Evolutionary conservation across 2,329 filamentous ascomycete species (phyloP), one percentile per base, ranked within the genome.

Genomic region (Chrysoporthe puriensis): DNA sequence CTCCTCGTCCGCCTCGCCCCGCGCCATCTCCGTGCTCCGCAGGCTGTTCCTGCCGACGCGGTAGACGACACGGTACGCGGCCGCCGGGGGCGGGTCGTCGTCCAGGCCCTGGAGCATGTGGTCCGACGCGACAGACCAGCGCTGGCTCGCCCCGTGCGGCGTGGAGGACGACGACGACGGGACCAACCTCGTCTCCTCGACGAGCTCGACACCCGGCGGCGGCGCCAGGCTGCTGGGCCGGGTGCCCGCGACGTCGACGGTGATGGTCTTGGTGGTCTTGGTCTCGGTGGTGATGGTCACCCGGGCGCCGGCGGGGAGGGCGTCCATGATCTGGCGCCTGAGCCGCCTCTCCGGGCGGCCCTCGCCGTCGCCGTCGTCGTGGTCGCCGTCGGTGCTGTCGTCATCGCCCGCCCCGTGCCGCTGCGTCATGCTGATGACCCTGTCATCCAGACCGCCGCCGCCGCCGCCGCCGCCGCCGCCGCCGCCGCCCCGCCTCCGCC

Each of bases 211-310:
- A 0, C 87, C 87, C 0, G 86, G 84, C 0, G 87, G 84, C 1
- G 86, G 84, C 1, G 84, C 79, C 1, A 90, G 77, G 1, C 83
- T 79, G 2, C 85, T 80, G 5, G 83, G 79, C 26, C 82, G 79
- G 4, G 83, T 79, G 0, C 86, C 86, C 16, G 83, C 83, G 48
- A 91, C 83, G 64, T 90, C 87, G 2, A 90, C 87, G 0, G 88
- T 89, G 72, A 90, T 88, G 16, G 82, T 90, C 70, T 89, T 89
- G 8, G 84, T 87, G 1, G 85, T 88, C 1, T 83, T 83, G 0
- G 87, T 86, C 2, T 85, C 84, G 6, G 86, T 88, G 0, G 84
- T 85, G 48, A 90, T 86, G 9, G 86, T 86, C 6, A 90, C 84
- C n/a, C 83, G 83, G 0, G 88, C 84, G 57, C 86, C 83, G 0